These are phyloP conservation scores for Candida germanica DNA, from an alignment of 805 yeast genomes.

Conservation along the genomic window DNA sequence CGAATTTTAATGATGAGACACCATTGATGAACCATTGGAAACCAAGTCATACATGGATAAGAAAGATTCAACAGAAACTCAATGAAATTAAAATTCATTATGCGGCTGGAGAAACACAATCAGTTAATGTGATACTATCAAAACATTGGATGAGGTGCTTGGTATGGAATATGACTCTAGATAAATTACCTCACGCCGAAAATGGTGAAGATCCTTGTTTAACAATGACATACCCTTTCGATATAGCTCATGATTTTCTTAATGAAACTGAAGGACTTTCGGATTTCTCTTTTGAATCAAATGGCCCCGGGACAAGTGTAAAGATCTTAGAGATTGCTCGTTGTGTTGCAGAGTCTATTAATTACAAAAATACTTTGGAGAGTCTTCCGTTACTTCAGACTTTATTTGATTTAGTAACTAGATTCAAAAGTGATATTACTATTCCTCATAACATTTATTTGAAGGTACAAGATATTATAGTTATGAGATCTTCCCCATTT, in stretches of 20 bases:
- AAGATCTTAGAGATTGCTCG: constrained; percentile 31
- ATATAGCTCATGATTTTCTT: constrained; percentile 26
- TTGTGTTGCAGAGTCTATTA: constrained; percentile 15
- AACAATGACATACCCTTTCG: constrained; percentile 21
- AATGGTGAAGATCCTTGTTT: constrained; percentile 17
- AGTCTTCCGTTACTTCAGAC: background rate
- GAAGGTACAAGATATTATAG: constrained; percentile 3
- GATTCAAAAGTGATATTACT: constrained; percentile 6
- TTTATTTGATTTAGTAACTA: constrained; percentile 4
- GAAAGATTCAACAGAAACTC: constrained; percentile 23
- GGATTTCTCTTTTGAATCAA: constrained; percentile 30
- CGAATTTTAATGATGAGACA: background rate
- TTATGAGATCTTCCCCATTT: background rate
- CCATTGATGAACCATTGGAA: background rate
- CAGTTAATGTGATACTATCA: constrained; percentile 60
- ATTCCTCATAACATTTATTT: constrained; percentile 6
- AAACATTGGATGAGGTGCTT: constrained; percentile 95
- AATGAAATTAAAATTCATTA: constrained; percentile 14
- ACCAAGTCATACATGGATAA: constrained; percentile 21
- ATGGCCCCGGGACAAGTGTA: constrained; percentile 33
- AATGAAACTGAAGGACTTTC: constrained; percentile 21
- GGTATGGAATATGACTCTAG: constrained; percentile 51
- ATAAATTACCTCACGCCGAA: constrained; percentile 3
- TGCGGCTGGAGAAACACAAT: constrained; percentile 27
- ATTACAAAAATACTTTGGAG: constrained; percentile 1